Conservation (phyloP, 2,329 filamentous ascomycete species). For the Stromatinia cepivora region DNA sequence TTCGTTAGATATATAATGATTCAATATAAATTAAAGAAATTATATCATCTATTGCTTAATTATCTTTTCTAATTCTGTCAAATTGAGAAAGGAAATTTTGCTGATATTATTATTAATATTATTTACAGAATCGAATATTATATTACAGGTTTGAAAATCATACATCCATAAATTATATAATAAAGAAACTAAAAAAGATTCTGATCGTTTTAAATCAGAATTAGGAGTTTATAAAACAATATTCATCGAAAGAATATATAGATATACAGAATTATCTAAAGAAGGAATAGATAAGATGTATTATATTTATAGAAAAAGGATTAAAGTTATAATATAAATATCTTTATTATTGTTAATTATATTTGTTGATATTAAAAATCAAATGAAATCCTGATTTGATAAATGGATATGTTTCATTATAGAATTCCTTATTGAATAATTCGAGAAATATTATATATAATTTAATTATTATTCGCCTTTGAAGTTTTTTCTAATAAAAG, state of each 20-base stretch:
- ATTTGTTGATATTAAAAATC: background rate
- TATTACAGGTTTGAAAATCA: background rate
- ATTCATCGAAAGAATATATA: background rate
- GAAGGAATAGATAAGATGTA: background rate
- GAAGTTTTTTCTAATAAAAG: background rate
- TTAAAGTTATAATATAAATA: background rate
- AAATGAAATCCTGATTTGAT: background rate
- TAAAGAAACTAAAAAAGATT: background rate
- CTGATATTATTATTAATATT: background rate
- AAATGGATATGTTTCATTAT: background rate
- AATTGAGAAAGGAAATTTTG: background rate
- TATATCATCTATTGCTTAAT: background rate
- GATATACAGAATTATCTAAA: background rate
- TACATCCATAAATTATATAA: background rate
- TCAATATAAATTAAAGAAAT: background rate
- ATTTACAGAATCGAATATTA: background rate
- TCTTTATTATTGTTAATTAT: background rate
- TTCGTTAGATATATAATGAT: background rate
- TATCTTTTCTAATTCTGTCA: background rate
- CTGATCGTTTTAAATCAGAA: background rate
- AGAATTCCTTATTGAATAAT: background rate
- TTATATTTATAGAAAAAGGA: background rate
- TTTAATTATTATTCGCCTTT: background rate
- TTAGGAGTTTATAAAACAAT: background rate
- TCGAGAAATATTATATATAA: background rate